A percentile compares a stretch with the other conserved stretches of the same genome.
Conservation (phyloP, 306 rosid species). For the Quercus berberidifolia region DNA sequence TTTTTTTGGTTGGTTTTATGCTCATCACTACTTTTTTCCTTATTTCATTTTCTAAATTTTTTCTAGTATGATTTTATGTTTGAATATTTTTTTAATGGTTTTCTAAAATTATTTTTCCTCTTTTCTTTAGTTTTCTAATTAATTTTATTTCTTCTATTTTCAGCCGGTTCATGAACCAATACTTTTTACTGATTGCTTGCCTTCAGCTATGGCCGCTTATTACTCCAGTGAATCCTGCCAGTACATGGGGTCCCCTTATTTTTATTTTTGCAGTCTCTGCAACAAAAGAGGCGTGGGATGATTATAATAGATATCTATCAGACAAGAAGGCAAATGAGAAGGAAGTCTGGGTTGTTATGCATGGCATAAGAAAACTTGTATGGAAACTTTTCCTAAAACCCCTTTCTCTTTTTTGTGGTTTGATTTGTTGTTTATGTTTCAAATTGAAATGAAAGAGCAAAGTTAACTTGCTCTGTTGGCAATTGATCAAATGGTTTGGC, state of each 20-base stretch:
- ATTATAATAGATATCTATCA: conserved; percentile 88
- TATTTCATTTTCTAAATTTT: not conserved
- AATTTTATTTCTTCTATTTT: conserved; percentile 25
- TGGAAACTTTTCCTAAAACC: conserved; percentile 13
- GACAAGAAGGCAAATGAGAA: conserved; percentile 96
- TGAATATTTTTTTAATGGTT: not conserved
- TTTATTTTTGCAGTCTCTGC: conserved; percentile 98
- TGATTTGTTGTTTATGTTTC: not conserved
- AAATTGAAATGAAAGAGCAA: not conserved
- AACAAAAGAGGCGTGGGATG: conserved; percentile 99
- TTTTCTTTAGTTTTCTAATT: conserved; percentile 14
- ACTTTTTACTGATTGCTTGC: conserved; percentile 97
- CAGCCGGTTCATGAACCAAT: conserved; percentile 99
- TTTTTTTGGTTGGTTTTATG: not conserved
- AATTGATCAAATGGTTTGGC: not conserved
- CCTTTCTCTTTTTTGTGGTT: conserved; percentile 10
- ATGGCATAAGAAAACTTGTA: conserved; percentile 83
- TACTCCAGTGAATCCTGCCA: conserved; percentile 98
- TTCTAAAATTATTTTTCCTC: not conserved
- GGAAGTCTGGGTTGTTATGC: conserved; percentile 89
- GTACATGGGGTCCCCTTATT: conserved; percentile 99
- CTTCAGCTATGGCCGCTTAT: conserved; percentile 98
- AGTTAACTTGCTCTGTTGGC: not conserved
- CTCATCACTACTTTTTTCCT: not conserved
- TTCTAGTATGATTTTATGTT: not conserved